Percentiles rank a stretch among this genome's conserved stretches.
Evolutionary conservation across 1,284 basidiomycete genomes (phyloP).

Genomic region (Leccinum griseonigrum): DNA sequence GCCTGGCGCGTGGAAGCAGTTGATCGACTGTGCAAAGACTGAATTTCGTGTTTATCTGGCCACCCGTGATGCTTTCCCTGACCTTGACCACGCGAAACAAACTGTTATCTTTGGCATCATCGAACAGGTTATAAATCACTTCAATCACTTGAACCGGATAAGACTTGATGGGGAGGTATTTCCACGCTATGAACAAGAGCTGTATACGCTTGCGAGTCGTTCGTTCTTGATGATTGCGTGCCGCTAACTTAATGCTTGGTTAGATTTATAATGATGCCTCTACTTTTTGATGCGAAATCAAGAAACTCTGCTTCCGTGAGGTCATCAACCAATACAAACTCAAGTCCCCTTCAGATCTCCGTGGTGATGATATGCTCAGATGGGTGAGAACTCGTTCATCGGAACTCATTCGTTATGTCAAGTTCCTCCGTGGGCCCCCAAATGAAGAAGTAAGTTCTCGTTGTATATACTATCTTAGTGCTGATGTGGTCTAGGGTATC

Average conservation of each 20-base stretch:
- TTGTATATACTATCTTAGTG: not conserved
- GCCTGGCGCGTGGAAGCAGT: not conserved
- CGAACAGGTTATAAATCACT: not conserved
- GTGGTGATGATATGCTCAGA: not conserved
- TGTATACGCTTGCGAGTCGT: not conserved
- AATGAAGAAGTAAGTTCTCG: not conserved
- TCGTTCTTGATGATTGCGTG: not conserved
- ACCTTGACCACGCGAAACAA: not conserved
- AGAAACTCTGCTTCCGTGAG: not conserved
- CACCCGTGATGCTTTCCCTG: not conserved
- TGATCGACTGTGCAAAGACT: not conserved
- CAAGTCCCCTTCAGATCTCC: not conserved
- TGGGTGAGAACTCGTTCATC: not conserved
- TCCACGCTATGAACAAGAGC: not conserved
- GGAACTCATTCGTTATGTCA: not conserved
- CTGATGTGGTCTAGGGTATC: not conserved
- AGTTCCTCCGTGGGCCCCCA: not conserved
- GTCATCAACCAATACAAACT: not conserved
- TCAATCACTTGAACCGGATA: not conserved
- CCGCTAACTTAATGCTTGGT: not conserved
- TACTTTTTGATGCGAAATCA: not conserved
- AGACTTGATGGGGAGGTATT: not conserved
- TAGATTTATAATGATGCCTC: not conserved
- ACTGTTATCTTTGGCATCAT: not conserved
- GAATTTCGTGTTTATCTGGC: not conserved